These are phyloP conservation scores for Penicillium egyptiacum DNA, from an alignment of 495 filamentous ascomycete genomes.

Conservation along the genomic window DNA sequence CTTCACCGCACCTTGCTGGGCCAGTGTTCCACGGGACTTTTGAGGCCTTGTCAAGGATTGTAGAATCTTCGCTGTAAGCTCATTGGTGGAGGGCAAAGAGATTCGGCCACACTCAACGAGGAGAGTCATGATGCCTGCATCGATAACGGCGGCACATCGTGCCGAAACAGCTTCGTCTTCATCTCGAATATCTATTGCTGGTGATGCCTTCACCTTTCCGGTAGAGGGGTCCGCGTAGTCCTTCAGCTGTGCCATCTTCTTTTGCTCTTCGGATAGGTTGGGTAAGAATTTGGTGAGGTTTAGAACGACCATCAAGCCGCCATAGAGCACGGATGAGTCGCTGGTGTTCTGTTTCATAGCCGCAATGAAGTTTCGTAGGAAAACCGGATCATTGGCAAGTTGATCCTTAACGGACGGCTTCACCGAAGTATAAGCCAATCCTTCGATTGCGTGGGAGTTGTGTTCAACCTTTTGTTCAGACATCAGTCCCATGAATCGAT, in stretches of 20 bases:
- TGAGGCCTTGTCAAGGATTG: constrained; percentile 68
- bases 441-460: constrained; percentile 74
- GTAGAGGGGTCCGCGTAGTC: constrained; percentile 84
- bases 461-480: constrained; percentile 57
- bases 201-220: constrained; percentile 48
- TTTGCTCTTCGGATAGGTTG: constrained; percentile 82
- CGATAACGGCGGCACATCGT: constrained; percentile 75
- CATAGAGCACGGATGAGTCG: constrained; percentile 74
- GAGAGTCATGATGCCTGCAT: constrained; percentile 69
- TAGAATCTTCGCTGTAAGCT: constrained; percentile 70
- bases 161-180: constrained; percentile 70
- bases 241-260: constrained; percentile 84
- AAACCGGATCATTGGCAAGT: constrained; percentile 61
- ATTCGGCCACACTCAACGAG: constrained; percentile 67
- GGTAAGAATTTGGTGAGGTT: constrained; percentile 85
- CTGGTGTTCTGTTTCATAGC: constrained; percentile 58
- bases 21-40: constrained; percentile 72
- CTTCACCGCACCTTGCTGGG: constrained; percentile 89
- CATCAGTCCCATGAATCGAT: constrained; percentile 76
- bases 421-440: constrained; percentile 86
- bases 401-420: constrained; percentile 80
- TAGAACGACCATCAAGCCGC: constrained; percentile 75
- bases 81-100: constrained; percentile 64
- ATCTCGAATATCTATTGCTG: constrained; percentile 64
- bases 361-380: constrained; percentile 66